A percentile compares a stretch with the other conserved stretches of the same genome.
These are phyloP conservation scores for Phylloporus rhodoxanthus DNA, from an alignment of 768 basidiomycete genomes.

Conservation along the genomic window DNA sequence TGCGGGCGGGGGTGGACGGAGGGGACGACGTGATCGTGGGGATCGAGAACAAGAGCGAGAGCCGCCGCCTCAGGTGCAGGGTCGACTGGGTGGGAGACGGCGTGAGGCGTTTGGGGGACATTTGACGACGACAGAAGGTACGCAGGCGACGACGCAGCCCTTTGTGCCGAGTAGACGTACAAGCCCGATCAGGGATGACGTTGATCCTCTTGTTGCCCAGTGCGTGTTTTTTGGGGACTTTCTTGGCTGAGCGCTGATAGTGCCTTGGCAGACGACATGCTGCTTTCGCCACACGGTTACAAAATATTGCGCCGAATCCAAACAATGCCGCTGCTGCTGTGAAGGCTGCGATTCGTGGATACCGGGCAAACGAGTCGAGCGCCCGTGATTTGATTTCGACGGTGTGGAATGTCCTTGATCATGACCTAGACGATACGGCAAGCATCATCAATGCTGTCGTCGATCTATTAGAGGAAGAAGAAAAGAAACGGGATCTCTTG, in stretches of 20 bases:
- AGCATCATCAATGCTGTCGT: slow-evolving; percentile 68
- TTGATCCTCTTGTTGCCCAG: slow-evolving; percentile 53
- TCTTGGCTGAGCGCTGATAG: neutral
- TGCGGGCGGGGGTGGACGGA: slow-evolving; percentile 39
- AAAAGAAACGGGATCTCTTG: slow-evolving; percentile 74
- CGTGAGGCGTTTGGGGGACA: slow-evolving; percentile 58
- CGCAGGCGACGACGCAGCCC: slow-evolving; percentile 9
- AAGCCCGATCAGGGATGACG: slow-evolving; percentile 35
- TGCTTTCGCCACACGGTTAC: slow-evolving; percentile 59
- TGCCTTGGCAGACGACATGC: slow-evolving; percentile 52
- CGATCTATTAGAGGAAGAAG: slow-evolving; percentile 75
- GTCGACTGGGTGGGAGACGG: slow-evolving; percentile 38
- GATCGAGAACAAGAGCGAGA: slow-evolving; percentile 50
- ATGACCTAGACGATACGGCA: slow-evolving; percentile 65
- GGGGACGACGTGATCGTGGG: slow-evolving; percentile 41
- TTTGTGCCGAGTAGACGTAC: slow-evolving; percentile 24
- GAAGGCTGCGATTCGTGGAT: slow-evolving; percentile 74
- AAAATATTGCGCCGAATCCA: slow-evolving; percentile 51
- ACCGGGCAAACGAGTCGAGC: slow-evolving; percentile 66
- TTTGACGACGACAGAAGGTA: slow-evolving; percentile 43
- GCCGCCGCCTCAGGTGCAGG: slow-evolving; percentile 19
- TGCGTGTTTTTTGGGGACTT: slow-evolving; percentile 30
- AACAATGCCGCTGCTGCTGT: slow-evolving; percentile 54
- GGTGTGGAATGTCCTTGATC: slow-evolving; percentile 73
- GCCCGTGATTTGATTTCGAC: slow-evolving; percentile 85